Percentiles rank a stretch among this genome's conserved stretches.
These are phyloP conservation scores for Auriscalpium microsporum DNA, from an alignment of 768 basidiomycete genomes.

Conservation along the genomic window DNA sequence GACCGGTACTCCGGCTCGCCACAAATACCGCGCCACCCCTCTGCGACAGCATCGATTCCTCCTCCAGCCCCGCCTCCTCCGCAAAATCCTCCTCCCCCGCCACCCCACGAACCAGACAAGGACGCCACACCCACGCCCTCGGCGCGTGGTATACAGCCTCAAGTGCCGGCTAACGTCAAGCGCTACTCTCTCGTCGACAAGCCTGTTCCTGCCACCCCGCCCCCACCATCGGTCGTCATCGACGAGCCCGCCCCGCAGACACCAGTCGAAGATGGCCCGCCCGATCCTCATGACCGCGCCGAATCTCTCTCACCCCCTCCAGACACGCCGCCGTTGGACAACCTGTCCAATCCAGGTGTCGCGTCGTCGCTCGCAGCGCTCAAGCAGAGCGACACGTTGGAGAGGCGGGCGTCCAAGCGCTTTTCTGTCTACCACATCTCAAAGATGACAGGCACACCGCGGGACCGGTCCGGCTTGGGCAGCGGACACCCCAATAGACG, in stretches of 20 bases:
- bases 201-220: slow-evolving; percentile 30
- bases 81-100: slow-evolving; percentile 5
- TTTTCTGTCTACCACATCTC: slow-evolving; percentile 93
- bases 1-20: slow-evolving; percentile 2
- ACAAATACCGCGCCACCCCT: slow-evolving; percentile 1
- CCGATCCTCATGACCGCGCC: slow-evolving; percentile 12
- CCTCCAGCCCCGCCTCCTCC: slow-evolving; percentile 6
- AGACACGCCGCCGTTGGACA: slow-evolving; percentile 28
- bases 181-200: slow-evolving; percentile 75
- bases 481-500: slow-evolving; percentile 49
- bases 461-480: slow-evolving; percentile 27
- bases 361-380: slow-evolving; percentile 82
- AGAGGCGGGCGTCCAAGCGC: slow-evolving; percentile 89
- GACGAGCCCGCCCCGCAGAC: slow-evolving; percentile 34
- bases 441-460: slow-evolving; percentile 74
- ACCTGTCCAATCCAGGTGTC: slow-evolving; percentile 41
- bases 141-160: slow-evolving; percentile 23
- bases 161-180: slow-evolving; percentile 61
- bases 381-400: slow-evolving; percentile 77
- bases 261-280: slow-evolving; percentile 1
- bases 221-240: slow-evolving; percentile 42
- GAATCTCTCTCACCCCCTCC: slow-evolving; percentile 23
- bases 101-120: slow-evolving; percentile 11
- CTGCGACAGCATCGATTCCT: not conserved
- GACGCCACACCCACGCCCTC: slow-evolving; percentile 21